Evolutionary conservation across 768 basidiomycete species (phyloP).

Genomic region (Rhodotorula kratochvilovae): DNA sequence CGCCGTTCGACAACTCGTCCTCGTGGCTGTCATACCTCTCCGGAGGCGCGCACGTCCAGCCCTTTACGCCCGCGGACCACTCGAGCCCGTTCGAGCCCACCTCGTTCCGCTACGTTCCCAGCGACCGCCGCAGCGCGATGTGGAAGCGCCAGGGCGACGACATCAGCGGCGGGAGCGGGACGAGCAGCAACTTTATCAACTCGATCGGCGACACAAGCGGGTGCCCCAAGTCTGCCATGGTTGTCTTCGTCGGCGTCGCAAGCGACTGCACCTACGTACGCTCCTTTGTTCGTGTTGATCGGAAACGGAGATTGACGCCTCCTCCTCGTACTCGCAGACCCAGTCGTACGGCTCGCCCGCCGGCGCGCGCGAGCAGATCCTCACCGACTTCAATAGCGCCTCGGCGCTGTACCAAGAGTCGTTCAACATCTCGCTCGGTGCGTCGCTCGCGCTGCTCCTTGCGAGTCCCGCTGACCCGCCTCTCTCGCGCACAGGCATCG

Average conservation of each 20-base stretch:
- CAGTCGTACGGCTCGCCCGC: constrained; percentile 54
- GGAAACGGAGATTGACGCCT: neutral
- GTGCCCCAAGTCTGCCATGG: constrained; percentile 67
- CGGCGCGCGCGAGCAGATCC: constrained; percentile 67
- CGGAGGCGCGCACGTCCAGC: constrained; percentile 46
- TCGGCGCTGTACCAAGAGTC: constrained; percentile 54
- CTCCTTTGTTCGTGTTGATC: neutral
- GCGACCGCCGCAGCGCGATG: neutral
- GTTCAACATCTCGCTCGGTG: constrained; percentile 76
- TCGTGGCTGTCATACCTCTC: constrained; percentile 51
- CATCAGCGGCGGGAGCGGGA: constrained; percentile 43
- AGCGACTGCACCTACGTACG: constrained; percentile 74
- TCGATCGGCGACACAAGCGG: constrained; percentile 66
- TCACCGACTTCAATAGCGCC: constrained; percentile 50
- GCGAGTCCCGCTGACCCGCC: neutral
- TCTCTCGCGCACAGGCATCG: constrained; percentile 49
- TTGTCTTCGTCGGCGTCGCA: constrained; percentile 78
- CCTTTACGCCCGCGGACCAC: constrained; percentile 8
- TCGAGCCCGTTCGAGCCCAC: constrained; percentile 46
- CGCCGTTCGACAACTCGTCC: neutral
- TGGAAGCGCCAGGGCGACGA: constrained; percentile 35
- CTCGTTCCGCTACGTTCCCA: constrained; percentile 57
- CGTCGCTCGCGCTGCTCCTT: too few species aligned
- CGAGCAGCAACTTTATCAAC: constrained; percentile 58
- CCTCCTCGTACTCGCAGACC: neutral